Base-by-base conservation (phyloP, 306 rosid species). In the Cicer judaicum region DNA sequence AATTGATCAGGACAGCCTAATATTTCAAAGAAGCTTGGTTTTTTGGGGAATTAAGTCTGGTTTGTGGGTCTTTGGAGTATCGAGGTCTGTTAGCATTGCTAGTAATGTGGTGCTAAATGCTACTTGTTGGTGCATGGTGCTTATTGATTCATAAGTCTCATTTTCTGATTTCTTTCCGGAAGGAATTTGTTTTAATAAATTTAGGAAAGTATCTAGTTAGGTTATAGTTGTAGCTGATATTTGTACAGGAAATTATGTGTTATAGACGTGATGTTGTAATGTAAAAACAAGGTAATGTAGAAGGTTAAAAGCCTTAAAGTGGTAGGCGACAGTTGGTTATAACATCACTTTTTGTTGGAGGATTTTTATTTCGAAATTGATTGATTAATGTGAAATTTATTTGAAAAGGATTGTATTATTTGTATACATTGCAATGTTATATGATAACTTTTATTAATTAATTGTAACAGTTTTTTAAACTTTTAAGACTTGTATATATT, bases 221-320 rank as follows among this genome's bases (percentile, higher is more conserved):
- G 69, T 69, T 73, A 43, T 64, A 56, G 78, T 49, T 80, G 55
- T 67, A 76, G 78, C 68, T 47, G 52, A 68, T 18, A 68, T 68
- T 40, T 80, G 82, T 84, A 73, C 34, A 83, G 68, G 81, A 76
- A 80, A 66, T 42, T 24, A 2, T 59, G 49, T 68, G 73, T 61
- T 68, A 14, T 49, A 18, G 56, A 44, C 8, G 34, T 15, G 18
- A 36, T 10, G 53, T 42, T 64, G 70, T 65, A 18, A 44, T 68
- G 19, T 63, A 46, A 55, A 63, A 73, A 57, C 40, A 48, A 62
- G 56, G 34, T 48, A 2, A 68, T 39, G 14, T 52, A 40, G 43
- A 39, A 75, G 49, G 73, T 70, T 47, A 74, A 74, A 41, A 54
- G 66, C 54, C 69, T 56, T 16, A 40, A 16, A 75, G 16, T 9